These are phyloP conservation scores for Alternaria brassicae DNA, from an alignment of 2,329 filamentous ascomycete genomes.

Conservation along the genomic window DNA sequence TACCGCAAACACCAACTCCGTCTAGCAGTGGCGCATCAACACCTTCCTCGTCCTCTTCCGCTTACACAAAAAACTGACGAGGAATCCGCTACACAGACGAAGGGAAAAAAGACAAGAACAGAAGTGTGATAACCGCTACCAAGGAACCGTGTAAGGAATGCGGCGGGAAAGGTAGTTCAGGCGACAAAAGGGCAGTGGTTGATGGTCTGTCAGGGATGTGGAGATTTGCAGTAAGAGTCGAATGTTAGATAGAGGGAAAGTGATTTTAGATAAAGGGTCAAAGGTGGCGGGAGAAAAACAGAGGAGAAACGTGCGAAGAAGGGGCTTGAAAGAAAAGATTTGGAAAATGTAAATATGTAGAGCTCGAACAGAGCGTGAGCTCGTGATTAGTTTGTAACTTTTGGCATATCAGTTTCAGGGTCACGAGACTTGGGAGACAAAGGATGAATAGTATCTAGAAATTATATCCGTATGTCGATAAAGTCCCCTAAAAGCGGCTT, in stretches of 20 bases:
- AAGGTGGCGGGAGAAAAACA: background rate
- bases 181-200: conserved; percentile 11
- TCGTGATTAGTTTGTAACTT: background rate
- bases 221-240: conserved; percentile 6
- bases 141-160: conserved; percentile 5
- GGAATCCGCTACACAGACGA: background rate
- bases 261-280: background rate
- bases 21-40: background rate
- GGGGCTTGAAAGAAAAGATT: background rate
- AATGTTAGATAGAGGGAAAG: background rate
- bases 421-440: background rate
- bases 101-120: conserved; percentile 9
- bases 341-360: background rate
- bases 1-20: background rate
- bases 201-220: conserved; percentile 11
- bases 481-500: background rate
- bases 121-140: conserved; percentile 2
- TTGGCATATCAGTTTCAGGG: background rate
- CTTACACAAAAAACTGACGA: background rate
- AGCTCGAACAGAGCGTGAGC: background rate
- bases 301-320: background rate
- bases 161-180: conserved; percentile 6
- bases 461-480: background rate
- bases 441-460: background rate
- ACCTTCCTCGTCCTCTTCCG: background rate